Conservation (phyloP, 1,284 basidiomycete genomes). For the Fomitopsis betulina region DNA sequence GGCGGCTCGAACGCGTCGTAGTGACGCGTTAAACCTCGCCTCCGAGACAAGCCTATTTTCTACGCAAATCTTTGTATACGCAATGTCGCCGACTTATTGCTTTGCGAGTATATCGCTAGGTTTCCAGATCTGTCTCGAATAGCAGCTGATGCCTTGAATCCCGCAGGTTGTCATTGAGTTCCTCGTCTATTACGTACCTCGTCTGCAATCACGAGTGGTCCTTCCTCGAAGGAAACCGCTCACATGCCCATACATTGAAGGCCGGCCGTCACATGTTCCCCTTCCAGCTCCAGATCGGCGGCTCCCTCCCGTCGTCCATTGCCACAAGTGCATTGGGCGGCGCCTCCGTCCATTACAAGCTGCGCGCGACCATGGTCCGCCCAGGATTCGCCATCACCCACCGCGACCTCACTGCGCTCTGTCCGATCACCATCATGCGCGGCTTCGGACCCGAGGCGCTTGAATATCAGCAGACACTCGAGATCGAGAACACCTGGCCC, state of each 20-base stretch:
- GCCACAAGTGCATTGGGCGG: constrained; percentile 52
- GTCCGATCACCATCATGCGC: constrained; percentile 66
- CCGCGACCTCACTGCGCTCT: constrained; percentile 63
- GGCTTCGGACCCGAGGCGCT: constrained; percentile 79
- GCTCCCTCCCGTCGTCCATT: constrained; percentile 77
- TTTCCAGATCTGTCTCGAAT: too few relatives aligned
- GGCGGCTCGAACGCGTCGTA: too few relatives aligned
- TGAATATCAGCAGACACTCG: constrained; percentile 92
- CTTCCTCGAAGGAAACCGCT: constrained; percentile 78
- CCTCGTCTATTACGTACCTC: constrained; percentile 54
- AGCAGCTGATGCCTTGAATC: not conserved
- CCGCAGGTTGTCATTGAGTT: constrained; percentile 35
- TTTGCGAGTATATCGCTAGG: too few relatives aligned
- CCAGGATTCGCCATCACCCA: constrained; percentile 55
- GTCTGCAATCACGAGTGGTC: constrained; percentile 85
- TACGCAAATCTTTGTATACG: too few relatives aligned
- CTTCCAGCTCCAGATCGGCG: constrained; percentile 80
- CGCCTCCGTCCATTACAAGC: constrained; percentile 78
- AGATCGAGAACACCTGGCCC: constrained; percentile 95
- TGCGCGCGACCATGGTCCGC: constrained; percentile 77
- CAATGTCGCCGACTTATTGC: too few relatives aligned
- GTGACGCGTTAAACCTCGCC: too few relatives aligned
- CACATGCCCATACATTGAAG: constrained; percentile 82
- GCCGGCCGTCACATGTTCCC: constrained; percentile 86
- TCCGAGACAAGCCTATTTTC: too few relatives aligned